Conservation (phyloP, 116 monocot genomes). For the Papilionanthe hybrid region DNA sequence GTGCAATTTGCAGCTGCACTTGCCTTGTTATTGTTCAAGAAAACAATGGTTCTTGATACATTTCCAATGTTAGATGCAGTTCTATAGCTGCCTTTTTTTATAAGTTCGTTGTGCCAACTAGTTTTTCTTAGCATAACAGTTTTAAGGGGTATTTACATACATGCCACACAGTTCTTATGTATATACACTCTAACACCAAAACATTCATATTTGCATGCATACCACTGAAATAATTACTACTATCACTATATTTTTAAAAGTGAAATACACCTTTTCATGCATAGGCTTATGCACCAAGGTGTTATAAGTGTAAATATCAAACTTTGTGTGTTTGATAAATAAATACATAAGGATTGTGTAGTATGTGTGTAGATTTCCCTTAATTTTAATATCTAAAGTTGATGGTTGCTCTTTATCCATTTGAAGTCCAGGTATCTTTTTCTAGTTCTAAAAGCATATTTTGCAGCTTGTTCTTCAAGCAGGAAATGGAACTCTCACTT, state of each 20-base stretch:
- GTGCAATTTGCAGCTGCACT: neutral
- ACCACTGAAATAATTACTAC: too few species aligned
- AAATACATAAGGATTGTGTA: too few species aligned
- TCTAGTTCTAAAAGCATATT: slow-evolving; percentile 13
- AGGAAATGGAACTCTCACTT: slow-evolving; percentile 96
- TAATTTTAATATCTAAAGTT: neutral
- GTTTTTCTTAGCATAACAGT: slow-evolving; percentile 1
- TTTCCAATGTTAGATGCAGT: neutral
- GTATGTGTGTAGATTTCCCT: too few species aligned
- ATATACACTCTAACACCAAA: too few species aligned
- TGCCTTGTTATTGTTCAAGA: neutral
- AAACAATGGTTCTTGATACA: neutral
- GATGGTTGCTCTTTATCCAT: neutral
- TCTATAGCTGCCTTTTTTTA: neutral
- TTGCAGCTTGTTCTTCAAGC: slow-evolving; percentile 87
- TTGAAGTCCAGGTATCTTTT: neutral
- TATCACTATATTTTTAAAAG: neutral
- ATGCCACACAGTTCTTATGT: too few species aligned
- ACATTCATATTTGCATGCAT: too few species aligned
- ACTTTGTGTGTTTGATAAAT: too few species aligned
- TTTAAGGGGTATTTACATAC: too few species aligned
- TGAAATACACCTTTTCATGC: too few species aligned
- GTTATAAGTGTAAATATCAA: too few species aligned
- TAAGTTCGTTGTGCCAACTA: neutral
- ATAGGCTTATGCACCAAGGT: too few species aligned